Evolutionary conservation across 2,329 filamentous ascomycete genomes (phyloP).

Genomic region (Trichoderma pleuroti): DNA sequence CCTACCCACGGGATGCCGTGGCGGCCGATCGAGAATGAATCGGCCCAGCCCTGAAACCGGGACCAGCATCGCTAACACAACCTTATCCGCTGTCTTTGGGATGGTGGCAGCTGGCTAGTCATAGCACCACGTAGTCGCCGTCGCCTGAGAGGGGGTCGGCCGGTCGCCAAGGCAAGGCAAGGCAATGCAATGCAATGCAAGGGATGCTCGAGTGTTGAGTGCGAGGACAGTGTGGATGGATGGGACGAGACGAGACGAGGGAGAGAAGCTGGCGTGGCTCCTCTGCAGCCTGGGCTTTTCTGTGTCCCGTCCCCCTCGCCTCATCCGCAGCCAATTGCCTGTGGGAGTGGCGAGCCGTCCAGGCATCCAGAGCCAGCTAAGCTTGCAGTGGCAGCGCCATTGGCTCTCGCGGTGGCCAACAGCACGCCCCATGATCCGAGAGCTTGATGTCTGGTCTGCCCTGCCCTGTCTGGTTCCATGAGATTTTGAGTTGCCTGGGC

Average conservation of each 20-base stretch:
- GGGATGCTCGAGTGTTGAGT: not conserved
- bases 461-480: not conserved
- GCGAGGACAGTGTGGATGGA: not conserved
- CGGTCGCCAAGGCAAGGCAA: not conserved
- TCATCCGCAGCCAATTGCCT: conserved; percentile 1
- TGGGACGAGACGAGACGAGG: not conserved
- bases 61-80: not conserved
- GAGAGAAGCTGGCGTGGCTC: conserved; percentile 15
- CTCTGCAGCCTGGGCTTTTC: conserved; percentile 7
- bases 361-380: conserved; percentile 3
- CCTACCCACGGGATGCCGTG: not conserved
- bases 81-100: conserved; percentile 4
- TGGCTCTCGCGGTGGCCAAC: not conserved
- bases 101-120: not conserved
- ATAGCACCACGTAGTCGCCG: not conserved
- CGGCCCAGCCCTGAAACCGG: conserved; percentile 3
- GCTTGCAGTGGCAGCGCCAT: not conserved
- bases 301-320: conserved; percentile 1
- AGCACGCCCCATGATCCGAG: not conserved
- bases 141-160: not conserved
- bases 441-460: not conserved
- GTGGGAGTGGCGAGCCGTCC: not conserved
- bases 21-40: conserved; percentile 6
- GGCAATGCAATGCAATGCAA: not conserved
- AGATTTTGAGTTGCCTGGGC: conserved; percentile 1